Base-by-base conservation (phyloP, 1,139 yeast genomes). In the Yamadazyma oceani region DNA sequence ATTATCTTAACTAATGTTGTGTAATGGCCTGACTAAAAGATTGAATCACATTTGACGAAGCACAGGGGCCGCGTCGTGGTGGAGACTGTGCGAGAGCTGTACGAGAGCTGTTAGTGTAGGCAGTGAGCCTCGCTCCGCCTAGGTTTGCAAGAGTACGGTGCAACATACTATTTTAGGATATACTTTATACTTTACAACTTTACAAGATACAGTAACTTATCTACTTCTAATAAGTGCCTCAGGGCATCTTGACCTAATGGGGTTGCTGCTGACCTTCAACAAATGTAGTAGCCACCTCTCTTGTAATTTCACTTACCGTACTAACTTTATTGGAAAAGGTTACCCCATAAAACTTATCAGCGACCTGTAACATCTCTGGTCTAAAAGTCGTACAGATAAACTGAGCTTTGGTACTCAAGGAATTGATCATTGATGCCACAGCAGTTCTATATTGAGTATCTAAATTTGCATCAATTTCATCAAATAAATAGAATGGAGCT, bases 351-450 rank as follows among this genome's bases (percentile, higher is more conserved):
- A 86, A 89, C 46, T 79, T 82, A 57, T 86, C 87, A 2, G 96
- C 96, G 11, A 83, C 89, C 45, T 82, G 82, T 26, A 94, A 66
- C 88, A 92, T 83, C 57, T 92, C 98, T 0, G 95, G 89, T 50
- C 97, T 71, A 69, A 94, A 94, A 0, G 98, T 92, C 1, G 98
- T 92, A 59, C 97, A 90, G 28, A 92, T 88, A 55, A 92, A 92
- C 58, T 92, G 99, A 6, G 95, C 94, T 29, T 68, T 64, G 12
- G 51, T 48, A 12, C 96, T 77, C 38, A 90, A 64, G 31, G 77
- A 73, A 42, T 78, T 71, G 43, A 92, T 82, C 72, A 87, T 69
- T 26, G 73, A 64, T 0, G 98, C 96, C 13, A 92, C 96, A 0
- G 96, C 82, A 0, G 87, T 78, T 51, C 98, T 77, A 57, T 90